Evolutionary conservation across 2,329 filamentous ascomycete genomes (phyloP).

Genomic region (Apiospora aurea): DNA sequence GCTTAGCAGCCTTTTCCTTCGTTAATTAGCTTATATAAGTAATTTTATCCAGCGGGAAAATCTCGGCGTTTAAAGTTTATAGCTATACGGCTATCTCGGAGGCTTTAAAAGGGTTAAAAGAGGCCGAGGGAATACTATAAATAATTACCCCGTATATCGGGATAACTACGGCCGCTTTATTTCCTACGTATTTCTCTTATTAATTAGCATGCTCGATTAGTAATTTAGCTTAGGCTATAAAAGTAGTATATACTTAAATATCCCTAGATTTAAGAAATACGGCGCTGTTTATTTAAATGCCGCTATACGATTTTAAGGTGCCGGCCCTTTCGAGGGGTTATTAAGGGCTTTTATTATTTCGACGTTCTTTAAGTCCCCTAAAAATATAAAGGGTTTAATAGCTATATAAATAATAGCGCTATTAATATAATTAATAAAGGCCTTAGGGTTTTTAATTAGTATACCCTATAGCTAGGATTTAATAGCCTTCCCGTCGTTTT

Average conservation of each 20-base stretch:
- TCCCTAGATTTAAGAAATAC: not conserved
- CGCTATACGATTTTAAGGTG: not conserved
- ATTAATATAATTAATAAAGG: not conserved
- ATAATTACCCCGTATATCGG: too few relatives aligned
- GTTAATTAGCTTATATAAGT: conserved; percentile 1
- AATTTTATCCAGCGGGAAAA: not conserved
- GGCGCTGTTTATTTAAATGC: not conserved
- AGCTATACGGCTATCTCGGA: not conserved
- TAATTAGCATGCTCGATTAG: not conserved
- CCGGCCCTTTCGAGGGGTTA: not conserved
- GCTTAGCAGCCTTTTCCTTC: not conserved
- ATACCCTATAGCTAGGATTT: not conserved
- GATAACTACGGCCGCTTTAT: too few relatives aligned
- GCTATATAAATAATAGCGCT: too few relatives aligned
- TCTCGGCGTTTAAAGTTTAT: not conserved
- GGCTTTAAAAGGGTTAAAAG: not conserved
- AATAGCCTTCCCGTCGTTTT: not conserved
- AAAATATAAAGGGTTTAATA: not conserved
- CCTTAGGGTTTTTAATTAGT: not conserved
- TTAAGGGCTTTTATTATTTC: not conserved
- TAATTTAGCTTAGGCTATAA: not conserved
- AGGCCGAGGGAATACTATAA: not conserved
- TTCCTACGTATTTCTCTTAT: too few relatives aligned
- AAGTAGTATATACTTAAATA: not conserved
- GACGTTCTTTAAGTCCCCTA: not conserved